phyloP scores from a whole-genome alignment of 768 basidiomycete genomes.

The Lactarius akahatsu region DNA sequence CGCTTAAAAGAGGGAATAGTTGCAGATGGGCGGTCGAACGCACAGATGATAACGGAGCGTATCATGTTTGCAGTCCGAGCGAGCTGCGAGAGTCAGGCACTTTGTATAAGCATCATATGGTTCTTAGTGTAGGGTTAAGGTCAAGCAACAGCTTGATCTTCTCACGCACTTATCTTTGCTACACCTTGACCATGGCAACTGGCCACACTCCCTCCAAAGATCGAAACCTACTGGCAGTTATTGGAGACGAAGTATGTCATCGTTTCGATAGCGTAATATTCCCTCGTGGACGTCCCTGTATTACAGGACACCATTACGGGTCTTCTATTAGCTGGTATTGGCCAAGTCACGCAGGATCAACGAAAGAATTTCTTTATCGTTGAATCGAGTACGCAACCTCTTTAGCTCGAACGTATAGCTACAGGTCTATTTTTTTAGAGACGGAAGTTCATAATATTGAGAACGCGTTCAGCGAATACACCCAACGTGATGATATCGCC shows the following conservation, averaged over 20 bases:
- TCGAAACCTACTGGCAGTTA: slow-evolving; percentile 87
- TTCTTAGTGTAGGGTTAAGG: too few relatives aligned
- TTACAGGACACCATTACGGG: slow-evolving; percentile 94
- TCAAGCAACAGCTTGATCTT: background rate
- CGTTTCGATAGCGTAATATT: background rate
- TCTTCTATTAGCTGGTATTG: slow-evolving; percentile 90
- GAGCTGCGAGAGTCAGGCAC: too few relatives aligned
- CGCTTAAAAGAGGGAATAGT: slow-evolving; percentile 2
- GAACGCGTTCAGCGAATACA: slow-evolving; percentile 90
- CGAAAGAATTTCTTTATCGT: slow-evolving; percentile 99
- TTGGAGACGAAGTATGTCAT: slow-evolving; percentile 86
- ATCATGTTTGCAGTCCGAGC: slow-evolving; percentile 23
- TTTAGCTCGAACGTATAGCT: background rate
- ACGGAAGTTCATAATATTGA: slow-evolving; percentile 91
- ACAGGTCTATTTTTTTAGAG: slow-evolving; percentile 47
- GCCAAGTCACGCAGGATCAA: slow-evolving; percentile 85
- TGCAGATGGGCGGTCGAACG: slow-evolving; percentile 3
- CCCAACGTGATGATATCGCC: slow-evolving; percentile 90
- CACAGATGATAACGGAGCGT: slow-evolving; percentile 30
- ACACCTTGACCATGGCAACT: slow-evolving; percentile 43
- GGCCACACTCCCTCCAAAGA: slow-evolving; percentile 61
- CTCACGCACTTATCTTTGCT: background rate
- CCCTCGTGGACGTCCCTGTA: slow-evolving; percentile 4
- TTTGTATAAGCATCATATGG: too few relatives aligned
- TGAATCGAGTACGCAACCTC: slow-evolving; percentile 64